Base-by-base conservation (phyloP, 2,329 filamentous ascomycete species). In the Dothideomycetes sp. region DNA sequence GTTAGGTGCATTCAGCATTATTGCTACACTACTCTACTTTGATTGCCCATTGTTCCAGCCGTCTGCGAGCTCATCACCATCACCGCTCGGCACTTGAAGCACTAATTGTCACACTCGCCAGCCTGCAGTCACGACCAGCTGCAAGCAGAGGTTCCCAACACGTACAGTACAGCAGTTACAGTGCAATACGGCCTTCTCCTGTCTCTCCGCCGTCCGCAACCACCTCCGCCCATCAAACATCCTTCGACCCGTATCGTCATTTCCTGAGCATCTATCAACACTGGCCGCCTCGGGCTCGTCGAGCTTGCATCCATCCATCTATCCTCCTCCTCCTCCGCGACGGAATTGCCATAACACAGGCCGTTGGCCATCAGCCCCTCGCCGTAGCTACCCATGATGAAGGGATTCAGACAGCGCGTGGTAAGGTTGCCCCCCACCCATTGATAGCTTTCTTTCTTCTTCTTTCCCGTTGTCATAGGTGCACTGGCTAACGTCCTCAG, bases 401-500 rank as follows among this genome's bases (percentile, higher is more conserved):
- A 94, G 73, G 84, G 86, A 64, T 94, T 96, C 68, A 84, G 87
- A 69, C 86, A 94, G 74, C 85, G 84, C 82, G 87, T 95, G 74
- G 87, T 94, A 78, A 74, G 84, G 78, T 50, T 46, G 44, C 29
- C 37, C 16, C 29, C 19, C 23, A 20, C 12, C 17, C 28, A 16
- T 18, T 20, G 17, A 16, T 34, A 12, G 13, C 28, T 6, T 19
- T 15, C 19, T 18, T 28, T 23, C 18, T 22, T 61, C 68, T 74
- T 67, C 75, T 65, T 53, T 58, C 57, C 61, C 40, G 2, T 53
- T 2, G 4, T 10, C 17, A 19, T 13, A 40, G 24, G 25, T 17
- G 15, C 22, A 37, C 16, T 40, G 34, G 42, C 42, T 44, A 33
- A 44, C 36, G 35, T 15, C 16, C 42, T 44, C 65, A 80, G 76